Evolutionary conservation across 2,329 filamentous ascomycete species (phyloP), one percentile per base, ranked within the genome.

Genomic region (Verticillium zaregamsianum): DNA sequence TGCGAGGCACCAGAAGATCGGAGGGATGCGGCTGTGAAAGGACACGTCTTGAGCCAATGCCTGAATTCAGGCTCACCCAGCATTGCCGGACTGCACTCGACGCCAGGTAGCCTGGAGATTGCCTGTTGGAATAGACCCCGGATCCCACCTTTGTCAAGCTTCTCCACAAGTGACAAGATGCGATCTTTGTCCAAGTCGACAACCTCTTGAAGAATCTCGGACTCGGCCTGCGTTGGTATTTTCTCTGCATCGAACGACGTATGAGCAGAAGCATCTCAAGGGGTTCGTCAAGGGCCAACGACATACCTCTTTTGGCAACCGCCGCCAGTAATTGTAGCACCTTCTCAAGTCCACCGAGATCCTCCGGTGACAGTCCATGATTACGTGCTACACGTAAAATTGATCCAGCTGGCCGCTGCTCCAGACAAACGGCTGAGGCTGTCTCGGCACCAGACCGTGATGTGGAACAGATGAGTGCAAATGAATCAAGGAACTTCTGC

Each of bases 381-480:
- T 74, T 74, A 31, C 72, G 69, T 0, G 72, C 71, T 35, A 71
- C 61, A 40, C 70, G 70, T 58, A 71, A 37, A 3, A 70, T 61
- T n/a, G 65, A 67, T 8, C 66, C 70, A 45, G 49, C 60, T 25
- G 67, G 66, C 20, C 55, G 40, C 56, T 68, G 66, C 63, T 74
- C 72, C 61, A 74, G 60, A 57, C 70, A 72, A 2, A 70, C 72
- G 32, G 72, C 72, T 4, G 72, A 68, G 6, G 71, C 72, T 25
- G 67, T 71, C 31, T 71, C 59, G 3, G 64, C 40, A 39, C 68
- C 63, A 39, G 58, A 40, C 20, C 56, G 63, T 0, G 69, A 66
- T 0, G 67, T 72, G 8, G 71, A 68, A 59, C 67, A 73, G 6
- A 74, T 62, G 28, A 74, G 63, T 1, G 72, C 72, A 55, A 74